Conservation (phyloP, 176 grass and related monocot genomes). For the Juncus inflexus region DNA sequence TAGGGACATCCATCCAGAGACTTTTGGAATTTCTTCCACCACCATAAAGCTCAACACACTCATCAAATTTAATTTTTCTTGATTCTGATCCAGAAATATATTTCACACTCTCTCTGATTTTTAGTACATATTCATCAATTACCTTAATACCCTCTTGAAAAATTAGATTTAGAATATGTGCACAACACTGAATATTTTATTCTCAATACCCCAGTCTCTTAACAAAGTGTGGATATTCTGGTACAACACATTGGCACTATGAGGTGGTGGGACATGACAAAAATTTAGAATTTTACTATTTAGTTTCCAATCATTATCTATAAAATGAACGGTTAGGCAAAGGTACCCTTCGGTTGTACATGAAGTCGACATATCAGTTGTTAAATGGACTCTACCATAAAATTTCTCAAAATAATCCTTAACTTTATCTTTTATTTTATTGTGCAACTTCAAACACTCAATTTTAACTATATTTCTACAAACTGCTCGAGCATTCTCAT, state of each 20-base stretch:
- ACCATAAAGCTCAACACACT: too few relatives aligned
- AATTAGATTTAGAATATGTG: slow-evolving; percentile 7
- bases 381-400: not conserved
- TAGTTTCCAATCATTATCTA: slow-evolving; percentile 1
- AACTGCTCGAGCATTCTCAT: too few relatives aligned
- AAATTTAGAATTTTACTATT: not conserved
- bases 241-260: not conserved
- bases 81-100: too few relatives aligned
- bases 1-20: too few relatives aligned
- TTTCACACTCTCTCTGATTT: not conserved
- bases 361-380: slow-evolving; percentile 12
- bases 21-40: too few relatives aligned
- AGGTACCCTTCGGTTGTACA: slow-evolving; percentile 1
- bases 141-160: not conserved
- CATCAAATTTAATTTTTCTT: too few relatives aligned
- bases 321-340: slow-evolving; percentile 10
- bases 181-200: not conserved
- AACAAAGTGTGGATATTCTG: not conserved
- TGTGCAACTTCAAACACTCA: too few relatives aligned
- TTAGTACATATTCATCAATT: not conserved
- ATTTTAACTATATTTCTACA: too few relatives aligned
- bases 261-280: not conserved
- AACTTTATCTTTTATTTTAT: too few relatives aligned
- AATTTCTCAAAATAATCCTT: not conserved
- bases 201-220: not conserved